A percentile compares a stretch with the other conserved stretches of the same genome.
Evolutionary conservation across 2,329 filamentous ascomycete species (phyloP).

Genomic region (Dactylellina leptospora): DNA sequence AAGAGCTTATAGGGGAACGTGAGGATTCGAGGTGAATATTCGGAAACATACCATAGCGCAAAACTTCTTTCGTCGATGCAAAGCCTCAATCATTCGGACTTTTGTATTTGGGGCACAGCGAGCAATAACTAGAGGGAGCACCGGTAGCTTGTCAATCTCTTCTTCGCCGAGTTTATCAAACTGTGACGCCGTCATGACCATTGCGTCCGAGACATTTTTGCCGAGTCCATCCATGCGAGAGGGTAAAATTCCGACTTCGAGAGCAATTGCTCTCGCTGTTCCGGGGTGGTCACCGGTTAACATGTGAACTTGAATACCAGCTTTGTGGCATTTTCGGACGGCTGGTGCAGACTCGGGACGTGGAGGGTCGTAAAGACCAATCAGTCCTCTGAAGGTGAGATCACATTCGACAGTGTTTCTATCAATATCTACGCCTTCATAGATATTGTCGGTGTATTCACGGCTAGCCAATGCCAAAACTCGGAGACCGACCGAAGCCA

Average conservation of each 20-base stretch:
- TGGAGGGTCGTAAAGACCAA: conserved; percentile 86
- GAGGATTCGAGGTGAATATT: conserved; percentile 1
- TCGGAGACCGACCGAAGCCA: conserved; percentile 73
- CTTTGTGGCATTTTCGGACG: conserved; percentile 74
- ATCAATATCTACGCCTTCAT: conserved; percentile 63
- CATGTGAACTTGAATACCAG: conserved; percentile 83
- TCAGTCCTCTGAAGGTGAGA: conserved; percentile 78
- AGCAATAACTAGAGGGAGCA: conserved; percentile 81
- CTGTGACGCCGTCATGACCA: conserved; percentile 78
- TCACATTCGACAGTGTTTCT: conserved; percentile 73
- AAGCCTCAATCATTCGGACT: conserved; percentile 87
- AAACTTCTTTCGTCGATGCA: conserved; percentile 77
- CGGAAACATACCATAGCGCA: conserved; percentile 73
- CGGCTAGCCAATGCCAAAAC: conserved; percentile 73
- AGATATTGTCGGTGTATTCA: conserved; percentile 58
- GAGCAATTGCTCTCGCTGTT: conserved; percentile 80
- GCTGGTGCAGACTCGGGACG: conserved; percentile 79
- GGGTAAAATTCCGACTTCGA: conserved; percentile 80
- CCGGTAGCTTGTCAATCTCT: conserved; percentile 77
- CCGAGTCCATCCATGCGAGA: conserved; percentile 69
- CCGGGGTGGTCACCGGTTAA: conserved; percentile 82
- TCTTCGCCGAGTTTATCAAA: conserved; percentile 79
- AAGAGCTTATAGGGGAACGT: background rate
- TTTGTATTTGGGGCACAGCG: conserved; percentile 87
- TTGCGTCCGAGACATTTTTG: conserved; percentile 69